phyloP scores from a whole-genome alignment of 1,139 yeast genomes.

The Maudiozyma humilis region DNA sequence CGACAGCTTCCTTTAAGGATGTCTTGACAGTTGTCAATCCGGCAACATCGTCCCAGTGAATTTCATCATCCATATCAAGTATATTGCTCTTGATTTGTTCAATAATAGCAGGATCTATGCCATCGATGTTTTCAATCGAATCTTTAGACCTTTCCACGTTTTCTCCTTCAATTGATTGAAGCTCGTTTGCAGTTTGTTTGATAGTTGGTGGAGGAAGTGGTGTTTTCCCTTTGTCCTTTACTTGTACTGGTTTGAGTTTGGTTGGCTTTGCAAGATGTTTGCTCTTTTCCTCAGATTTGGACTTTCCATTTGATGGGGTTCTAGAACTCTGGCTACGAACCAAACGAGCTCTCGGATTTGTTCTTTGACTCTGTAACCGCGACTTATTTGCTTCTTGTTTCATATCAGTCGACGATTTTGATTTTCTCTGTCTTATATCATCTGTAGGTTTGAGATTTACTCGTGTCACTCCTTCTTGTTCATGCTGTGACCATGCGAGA shows the following conservation, averaged over 20 bases:
- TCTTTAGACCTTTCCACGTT: conserved; percentile 2
- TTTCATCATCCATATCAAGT: conserved; percentile 49
- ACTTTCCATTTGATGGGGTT: neutral
- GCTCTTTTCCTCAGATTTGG: neutral
- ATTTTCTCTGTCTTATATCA: neutral
- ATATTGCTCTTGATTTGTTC: conserved; percentile 40
- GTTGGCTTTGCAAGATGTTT: too few relatives aligned
- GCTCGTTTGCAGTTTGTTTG: too few relatives aligned
- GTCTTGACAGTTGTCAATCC: conserved; percentile 51
- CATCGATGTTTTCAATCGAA: conserved; percentile 20
- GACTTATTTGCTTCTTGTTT: neutral
- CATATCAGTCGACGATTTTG: neutral
- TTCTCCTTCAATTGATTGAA: too few relatives aligned
- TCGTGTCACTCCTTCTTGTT: neutral
- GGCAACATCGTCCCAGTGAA: conserved; percentile 58
- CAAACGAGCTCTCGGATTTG: too few relatives aligned
- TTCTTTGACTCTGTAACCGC: too few relatives aligned
- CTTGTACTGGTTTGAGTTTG: too few relatives aligned
- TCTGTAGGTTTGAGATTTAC: neutral
- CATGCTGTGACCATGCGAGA: conserved; percentile 6
- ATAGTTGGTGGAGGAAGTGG: too few relatives aligned
- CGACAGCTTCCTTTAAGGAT: conserved; percentile 57
- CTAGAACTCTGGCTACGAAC: neutral
- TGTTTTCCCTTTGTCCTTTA: too few relatives aligned
- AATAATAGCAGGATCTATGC: conserved; percentile 40